Evolutionary conservation across 768 basidiomycete species (phyloP).

Genomic region (Leucocoprinus leucothites): DNA sequence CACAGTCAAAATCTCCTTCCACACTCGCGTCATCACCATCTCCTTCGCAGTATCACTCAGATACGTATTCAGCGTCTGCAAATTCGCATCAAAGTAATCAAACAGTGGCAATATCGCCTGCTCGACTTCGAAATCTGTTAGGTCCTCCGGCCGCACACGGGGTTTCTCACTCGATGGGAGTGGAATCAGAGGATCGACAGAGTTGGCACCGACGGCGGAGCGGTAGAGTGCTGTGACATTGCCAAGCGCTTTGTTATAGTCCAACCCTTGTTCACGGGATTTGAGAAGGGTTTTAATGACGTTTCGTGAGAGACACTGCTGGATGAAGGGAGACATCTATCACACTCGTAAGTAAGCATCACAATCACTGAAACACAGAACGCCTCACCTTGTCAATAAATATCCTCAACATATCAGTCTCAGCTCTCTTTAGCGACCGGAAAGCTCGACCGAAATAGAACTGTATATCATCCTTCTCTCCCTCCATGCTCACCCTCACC

Average conservation of each 20-base stretch:
- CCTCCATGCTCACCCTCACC: slow-evolving; percentile 94
- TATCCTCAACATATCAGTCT: slow-evolving; percentile 92
- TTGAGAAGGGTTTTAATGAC: slow-evolving; percentile 81
- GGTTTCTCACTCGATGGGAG: slow-evolving; percentile 74
- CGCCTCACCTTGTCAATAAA: slow-evolving; percentile 90
- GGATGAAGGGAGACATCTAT: slow-evolving; percentile 93
- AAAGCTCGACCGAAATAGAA: slow-evolving; percentile 98
- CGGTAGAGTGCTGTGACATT: slow-evolving; percentile 80
- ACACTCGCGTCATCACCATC: slow-evolving; percentile 88
- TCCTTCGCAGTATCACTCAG: slow-evolving; percentile 83
- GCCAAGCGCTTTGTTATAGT: slow-evolving; percentile 89
- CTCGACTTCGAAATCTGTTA: slow-evolving; percentile 94
- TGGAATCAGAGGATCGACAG: slow-evolving; percentile 74
- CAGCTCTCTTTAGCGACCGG: slow-evolving; percentile 87
- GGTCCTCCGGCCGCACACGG: slow-evolving; percentile 71
- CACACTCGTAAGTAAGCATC: background rate
- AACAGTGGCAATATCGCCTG: slow-evolving; percentile 87
- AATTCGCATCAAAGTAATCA: slow-evolving; percentile 94
- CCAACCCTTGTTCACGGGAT: slow-evolving; percentile 49
- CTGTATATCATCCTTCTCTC: slow-evolving; percentile 96
- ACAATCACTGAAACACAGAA: background rate
- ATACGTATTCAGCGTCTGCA: slow-evolving; percentile 87
- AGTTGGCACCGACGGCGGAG: slow-evolving; percentile 64
- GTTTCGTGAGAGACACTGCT: slow-evolving; percentile 75
- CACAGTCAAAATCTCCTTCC: slow-evolving; percentile 91